Evolutionary conservation across 768 basidiomycete species (phyloP), one percentile per base, ranked within the genome.

Genomic region (Gymnopilus junonius): DNA sequence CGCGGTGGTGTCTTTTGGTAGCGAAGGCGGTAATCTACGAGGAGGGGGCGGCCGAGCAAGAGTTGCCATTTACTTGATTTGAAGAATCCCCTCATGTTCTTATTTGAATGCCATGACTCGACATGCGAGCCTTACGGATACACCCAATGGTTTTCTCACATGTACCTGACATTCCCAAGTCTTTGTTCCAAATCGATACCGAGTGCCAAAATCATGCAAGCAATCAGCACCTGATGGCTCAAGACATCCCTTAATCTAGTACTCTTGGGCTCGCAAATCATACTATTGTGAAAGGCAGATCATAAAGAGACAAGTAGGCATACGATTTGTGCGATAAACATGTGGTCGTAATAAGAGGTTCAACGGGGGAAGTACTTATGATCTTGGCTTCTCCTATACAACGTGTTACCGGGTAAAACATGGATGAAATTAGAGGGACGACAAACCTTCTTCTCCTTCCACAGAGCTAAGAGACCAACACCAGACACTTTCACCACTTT

Each of bases 401-500:
- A 54, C 63, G 55, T 39, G 53, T 68, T 62, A 63, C 58, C 53
- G 59, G 55, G 31, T 42, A 50, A 29, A n/a, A 37, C 14, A 51
- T 37, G 12, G 50, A 17, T 23, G 15, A 45, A 32, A 42, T 45
- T 6, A 43, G 15, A 20, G n/a, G n/a, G 21, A 48, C 27, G 25
- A 80, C 87, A 48, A 61, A 91, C 94, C 92, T 98, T 98, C 87
- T 98, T 98, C 87, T 98, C 96, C 78, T 97, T 97, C 96, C 96
- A 97, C 72, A 97, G 85, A 65, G 96, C 96, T 67, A 97, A 87
- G 62, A 99, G 88, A 85, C 97, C 97, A 70, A 99, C 97, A 76
- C 97, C 97, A 59, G 97, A 98, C 43, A 99, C 97, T 85, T 99
- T 99, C 73, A 99, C 97, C 70, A 99, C 90, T 83, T 99, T 99